phyloP scores from a whole-genome alignment of 306 rosid species.

The Sphenostylis stenocarpa region DNA sequence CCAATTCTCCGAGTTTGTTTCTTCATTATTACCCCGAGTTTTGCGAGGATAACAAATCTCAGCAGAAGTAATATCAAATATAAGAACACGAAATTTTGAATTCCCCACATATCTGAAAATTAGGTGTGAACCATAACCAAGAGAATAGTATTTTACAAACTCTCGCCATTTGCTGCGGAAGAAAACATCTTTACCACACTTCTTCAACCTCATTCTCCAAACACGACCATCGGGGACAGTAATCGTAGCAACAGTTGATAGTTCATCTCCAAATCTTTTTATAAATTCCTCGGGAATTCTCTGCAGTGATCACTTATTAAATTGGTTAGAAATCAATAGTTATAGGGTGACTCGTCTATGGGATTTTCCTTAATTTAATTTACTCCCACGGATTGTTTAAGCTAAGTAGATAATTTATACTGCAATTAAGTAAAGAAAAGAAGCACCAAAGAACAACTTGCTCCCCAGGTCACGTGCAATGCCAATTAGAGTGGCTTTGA shows the following conservation, averaged over 20 bases:
- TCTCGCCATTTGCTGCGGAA: conserved; percentile 24
- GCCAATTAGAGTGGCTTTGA: background rate
- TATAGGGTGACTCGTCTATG: too few relatives aligned
- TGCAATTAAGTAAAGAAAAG: background rate
- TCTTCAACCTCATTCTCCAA: conserved; percentile 30
- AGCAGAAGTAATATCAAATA: conserved; percentile 31
- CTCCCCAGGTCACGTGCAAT: background rate
- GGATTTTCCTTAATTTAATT: too few relatives aligned
- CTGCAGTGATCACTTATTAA: conserved; percentile 18
- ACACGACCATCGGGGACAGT: conserved; percentile 8
- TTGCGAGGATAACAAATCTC: conserved; percentile 35
- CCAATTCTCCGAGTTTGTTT: background rate
- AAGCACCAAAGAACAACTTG: background rate
- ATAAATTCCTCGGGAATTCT: conserved; percentile 36
- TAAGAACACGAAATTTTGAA: conserved; percentile 31
- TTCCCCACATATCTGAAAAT: conserved; percentile 25
- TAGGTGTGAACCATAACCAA: conserved; percentile 23
- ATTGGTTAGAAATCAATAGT: background rate
- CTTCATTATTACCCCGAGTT: background rate
- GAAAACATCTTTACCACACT: background rate
- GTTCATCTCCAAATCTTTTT: conserved; percentile 32
- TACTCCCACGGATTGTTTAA: background rate
- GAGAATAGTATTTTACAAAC: conserved; percentile 24
- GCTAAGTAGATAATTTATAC: background rate
- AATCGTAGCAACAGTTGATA: conserved; percentile 18